phyloP scores from a whole-genome alignment of 495 filamentous ascomycete species.

The Pseudevernia furfuracea region DNA sequence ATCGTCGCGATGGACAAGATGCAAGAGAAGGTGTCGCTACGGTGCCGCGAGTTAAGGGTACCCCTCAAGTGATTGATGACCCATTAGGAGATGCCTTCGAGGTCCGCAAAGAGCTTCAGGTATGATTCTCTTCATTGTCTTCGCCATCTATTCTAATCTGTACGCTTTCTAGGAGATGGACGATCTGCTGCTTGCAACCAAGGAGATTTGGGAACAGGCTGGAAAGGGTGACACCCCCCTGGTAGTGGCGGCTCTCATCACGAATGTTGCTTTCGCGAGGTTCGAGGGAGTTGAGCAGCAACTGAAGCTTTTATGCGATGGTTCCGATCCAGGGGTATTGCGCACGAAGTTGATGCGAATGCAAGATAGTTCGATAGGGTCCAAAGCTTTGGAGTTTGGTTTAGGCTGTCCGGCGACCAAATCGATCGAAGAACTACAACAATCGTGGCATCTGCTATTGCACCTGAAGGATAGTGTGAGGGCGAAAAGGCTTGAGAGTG shows the following conservation, averaged over 20 bases:
- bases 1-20: not conserved
- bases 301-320: conserved; percentile 15
- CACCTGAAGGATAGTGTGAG: not conserved
- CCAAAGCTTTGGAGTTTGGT: not conserved
- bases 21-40: not conserved
- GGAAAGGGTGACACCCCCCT: conserved; percentile 17
- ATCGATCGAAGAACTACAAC: conserved; percentile 1
- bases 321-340: conserved; percentile 17
- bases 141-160: not conserved
- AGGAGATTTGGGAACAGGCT: conserved; percentile 22
- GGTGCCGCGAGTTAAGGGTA: not conserved
- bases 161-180: conserved; percentile 20
- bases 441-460: conserved; percentile 14
- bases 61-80: conserved; percentile 20
- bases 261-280: conserved; percentile 19
- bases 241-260: conserved; percentile 21
- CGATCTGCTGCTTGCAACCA: conserved; percentile 6
- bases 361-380: not conserved
- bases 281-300: conserved; percentile 22
- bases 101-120: conserved; percentile 19
- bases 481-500: not conserved
- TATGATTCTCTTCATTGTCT: conserved; percentile 7
- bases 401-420: not conserved
- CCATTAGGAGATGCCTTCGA: conserved; percentile 22
- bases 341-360: not conserved